Evolutionary conservation across 129 eudicot species (phyloP), one percentile per base, ranked within the genome.

Genomic region (Dittrichia graveolens): DNA sequence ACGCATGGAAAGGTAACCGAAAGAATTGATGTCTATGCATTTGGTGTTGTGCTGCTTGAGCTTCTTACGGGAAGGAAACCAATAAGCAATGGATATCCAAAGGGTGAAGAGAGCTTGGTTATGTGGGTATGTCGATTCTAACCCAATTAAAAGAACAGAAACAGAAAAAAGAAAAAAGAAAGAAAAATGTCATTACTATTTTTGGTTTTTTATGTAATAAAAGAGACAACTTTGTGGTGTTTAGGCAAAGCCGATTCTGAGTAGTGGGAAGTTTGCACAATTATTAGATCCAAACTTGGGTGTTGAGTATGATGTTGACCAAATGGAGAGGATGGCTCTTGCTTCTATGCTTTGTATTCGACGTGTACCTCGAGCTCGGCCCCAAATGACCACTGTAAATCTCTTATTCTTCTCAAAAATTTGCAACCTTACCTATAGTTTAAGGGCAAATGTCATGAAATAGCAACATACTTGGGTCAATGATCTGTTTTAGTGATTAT

Each of bases 51-150:
- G 68, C 99, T 94, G 74, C 93, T 94, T 18, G 99, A 94, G 87
- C 99, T 94, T 80, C 86, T 94, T 8, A 84, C 99, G 0, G 96
- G 99, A 62, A 84, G 93, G 75, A 94, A 88, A 71, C 99, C 99
- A 38, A 94, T 94, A 80, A 81, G 93, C 79, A 90, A 62, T 65
- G 87, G 76, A 45, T 82, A 74, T 75, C 99, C 93, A 6, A 90
- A 94, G 66, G 99, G 99, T 78, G 89, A 94, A 81, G 93, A 86
- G 85, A 90, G 96, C 80, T 82, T 94, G 56, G 97, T 94, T 80
- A 87, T 94, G 87, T 94, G 99, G 99, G 99, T 90, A 88, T 49
- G 99, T 75, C 42, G 3, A 8, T 34, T 52, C 9, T 44, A 24
- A 3, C 49, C 41, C 43, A 8, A 49, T 24, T 24, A 24, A 2